Evolutionary conservation across 768 basidiomycete genomes (phyloP), one percentile per base, ranked within the genome.

Genomic region (Kwoniella bestiolae): DNA sequence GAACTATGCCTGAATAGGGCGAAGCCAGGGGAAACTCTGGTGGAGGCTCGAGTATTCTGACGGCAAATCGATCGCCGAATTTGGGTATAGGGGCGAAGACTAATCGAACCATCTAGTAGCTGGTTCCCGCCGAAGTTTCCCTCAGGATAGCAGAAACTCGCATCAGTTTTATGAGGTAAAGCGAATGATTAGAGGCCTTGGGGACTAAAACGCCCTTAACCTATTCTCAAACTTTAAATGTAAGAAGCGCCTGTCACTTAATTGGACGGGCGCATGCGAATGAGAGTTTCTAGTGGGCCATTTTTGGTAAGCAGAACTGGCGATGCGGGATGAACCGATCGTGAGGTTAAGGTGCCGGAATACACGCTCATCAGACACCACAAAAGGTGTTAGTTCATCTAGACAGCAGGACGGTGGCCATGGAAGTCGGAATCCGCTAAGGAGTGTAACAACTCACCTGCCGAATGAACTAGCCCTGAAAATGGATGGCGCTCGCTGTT

Each of bases 11-110:
- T 89, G 88, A 88, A 87, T 88, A 90, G 88, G 88, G 88, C 85
- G 87, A 90, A 90, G 90, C 89, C 90, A 91, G 89, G 89, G 90
- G 89, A 91, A 91, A 91, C 90, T 89, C 89, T 90, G 90, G 89
- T 91, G 89, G 89, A 90, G 88, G 90, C 88, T 89, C 87, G 89
- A 91, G 90, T 89, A 88, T 91, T 90, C 90, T 91, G 90, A 91
- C 88, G 88, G 90, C 90, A 91, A 91, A 91, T 91, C 89, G 88
- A 90, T 91, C 88, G 89, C 90, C 88, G 85, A 89, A 91, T 88
- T 89, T 90, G 90, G 89, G 89, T 90, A 90, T 91, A 90, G 90
- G 90, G 90, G 90, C 87, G 88, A 91, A 91, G 90, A 91, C 90
- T 89, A 90, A 91, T 91, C 88, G 88, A 74, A 90, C 89, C 89